Conservation (phyloP, 2,329 filamentous ascomycete species). For the Neofusicoccum laricinum region DNA sequence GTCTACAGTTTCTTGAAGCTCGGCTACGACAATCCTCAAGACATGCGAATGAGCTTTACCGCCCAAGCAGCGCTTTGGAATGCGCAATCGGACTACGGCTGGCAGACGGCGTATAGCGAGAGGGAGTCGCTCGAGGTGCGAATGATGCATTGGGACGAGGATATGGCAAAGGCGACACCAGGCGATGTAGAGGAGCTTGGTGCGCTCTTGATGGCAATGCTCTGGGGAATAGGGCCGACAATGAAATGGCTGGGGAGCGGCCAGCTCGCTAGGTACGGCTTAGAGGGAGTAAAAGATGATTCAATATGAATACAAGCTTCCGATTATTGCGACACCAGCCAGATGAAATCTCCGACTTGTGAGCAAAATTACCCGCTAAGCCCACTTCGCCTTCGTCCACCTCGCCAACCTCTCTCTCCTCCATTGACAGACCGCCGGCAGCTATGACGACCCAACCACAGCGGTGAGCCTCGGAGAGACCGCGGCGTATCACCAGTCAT, state of each 20-base stretch:
- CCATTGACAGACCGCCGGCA: too few relatives aligned
- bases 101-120: slow-evolving; percentile 15
- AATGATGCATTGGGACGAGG: slow-evolving; percentile 16
- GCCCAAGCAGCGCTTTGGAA: slow-evolving; percentile 19
- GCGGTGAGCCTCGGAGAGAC: too few relatives aligned
- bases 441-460: too few relatives aligned
- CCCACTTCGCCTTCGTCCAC: too few relatives aligned
- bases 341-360: too few relatives aligned
- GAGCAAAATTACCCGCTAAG: too few relatives aligned
- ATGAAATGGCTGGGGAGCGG: slow-evolving; percentile 16
- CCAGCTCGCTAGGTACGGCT: not conserved
- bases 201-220: slow-evolving; percentile 20
- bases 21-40: slow-evolving; percentile 11
- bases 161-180: slow-evolving; percentile 16
- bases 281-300: not conserved
- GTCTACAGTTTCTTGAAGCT: slow-evolving; percentile 27
- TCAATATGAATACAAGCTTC: too few relatives aligned
- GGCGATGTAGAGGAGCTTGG: slow-evolving; percentile 21
- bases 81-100: slow-evolving; percentile 17
- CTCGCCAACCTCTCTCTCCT: too few relatives aligned
- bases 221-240: slow-evolving; percentile 18
- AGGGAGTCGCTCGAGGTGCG: slow-evolving; percentile 13
- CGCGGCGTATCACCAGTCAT: too few relatives aligned
- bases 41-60: slow-evolving; percentile 16
- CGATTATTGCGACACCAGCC: too few relatives aligned